Base-by-base conservation (phyloP, 176 grass and related monocot species). In the Saccharum officinarum region DNA sequence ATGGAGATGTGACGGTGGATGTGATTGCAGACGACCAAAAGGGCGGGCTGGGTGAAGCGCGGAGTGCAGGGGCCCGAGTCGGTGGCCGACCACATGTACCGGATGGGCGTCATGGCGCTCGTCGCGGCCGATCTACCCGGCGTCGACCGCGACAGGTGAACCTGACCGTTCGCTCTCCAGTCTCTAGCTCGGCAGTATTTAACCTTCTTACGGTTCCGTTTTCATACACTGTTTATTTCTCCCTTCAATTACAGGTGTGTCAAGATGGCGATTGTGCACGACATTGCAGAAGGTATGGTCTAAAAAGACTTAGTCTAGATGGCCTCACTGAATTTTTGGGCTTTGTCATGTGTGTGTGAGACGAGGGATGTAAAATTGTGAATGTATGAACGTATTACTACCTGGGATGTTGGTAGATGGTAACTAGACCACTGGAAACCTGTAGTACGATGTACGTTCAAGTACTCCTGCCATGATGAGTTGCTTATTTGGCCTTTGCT, bases 1-100 rank as follows among this genome's bases (percentile, higher is more conserved):
- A 22, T 33, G n/a, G 16, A 16, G 47, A 77, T 57, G 67, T 52
- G 44, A 74, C 18, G 62, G 20, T n/a, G 26, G 63, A 10, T 41
- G 59, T 28, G 83, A 83, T 26, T 86, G 75, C 42, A 97, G 97
- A 92, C 90, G 46, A 99, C 97, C 40, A 99, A 99, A 78, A 84
- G 97, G 84, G 78, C 90, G 15, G 94, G 97, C 6, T 99, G 97
- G 94, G 85, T 96, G 83, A 92, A 85, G 86, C 88, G 90, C 80
- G 90, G 82, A n/a, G 87, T 99, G 79, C 82, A 89, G 69, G 90
- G 55, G 17, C 92, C 97, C 10, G 97, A 99, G 89, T 97, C 97
- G 13, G 80, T 97, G 45, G 94, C 94, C 30, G 97, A 99, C 87
- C 97, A 99, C 94, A 99, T 99, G 97, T 94, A 99, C 84, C 89